phyloP scores from a whole-genome alignment of 192 early-diverging fungal genomes.

The Coemansia sp. region DNA sequence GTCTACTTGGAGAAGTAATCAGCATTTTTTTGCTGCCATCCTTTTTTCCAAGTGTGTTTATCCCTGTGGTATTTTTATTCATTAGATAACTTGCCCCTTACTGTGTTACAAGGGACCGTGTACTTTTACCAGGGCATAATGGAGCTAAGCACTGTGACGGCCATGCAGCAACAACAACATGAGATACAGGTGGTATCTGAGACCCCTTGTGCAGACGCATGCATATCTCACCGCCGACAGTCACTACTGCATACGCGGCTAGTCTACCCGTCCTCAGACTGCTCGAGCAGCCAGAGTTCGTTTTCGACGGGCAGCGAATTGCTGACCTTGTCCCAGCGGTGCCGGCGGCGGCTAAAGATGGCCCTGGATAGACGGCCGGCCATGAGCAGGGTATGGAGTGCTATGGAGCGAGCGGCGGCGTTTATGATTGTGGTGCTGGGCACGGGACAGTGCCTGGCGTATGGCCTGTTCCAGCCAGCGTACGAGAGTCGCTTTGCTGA shows the following conservation, averaged over 20 bases:
- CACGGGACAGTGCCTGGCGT: background rate
- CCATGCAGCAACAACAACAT: too few species aligned
- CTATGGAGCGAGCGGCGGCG: background rate
- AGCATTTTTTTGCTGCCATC: too few species aligned
- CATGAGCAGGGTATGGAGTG: background rate
- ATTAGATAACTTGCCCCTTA: too few species aligned
- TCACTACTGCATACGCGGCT: background rate
- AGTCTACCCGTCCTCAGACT: background rate
- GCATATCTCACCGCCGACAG: background rate
- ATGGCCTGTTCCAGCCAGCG: background rate
- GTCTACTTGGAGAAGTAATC: too few species aligned
- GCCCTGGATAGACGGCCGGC: background rate
- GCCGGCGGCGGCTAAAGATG: too few species aligned
- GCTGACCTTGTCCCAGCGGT: background rate
- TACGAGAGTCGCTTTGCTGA: background rate
- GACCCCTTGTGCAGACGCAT: too few species aligned
- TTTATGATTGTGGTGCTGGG: background rate
- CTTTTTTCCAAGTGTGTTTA: too few species aligned
- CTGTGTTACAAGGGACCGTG: too few species aligned
- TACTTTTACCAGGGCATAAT: too few species aligned
- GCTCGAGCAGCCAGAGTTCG: constrained; percentile 1
- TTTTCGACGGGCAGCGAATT: background rate
- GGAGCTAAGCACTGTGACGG: too few species aligned
- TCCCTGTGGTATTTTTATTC: too few species aligned
- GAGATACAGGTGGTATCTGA: too few species aligned